Conservation (phyloP, 2,329 filamentous ascomycete species). For the Lasiodiplodia hormozganensis region DNA sequence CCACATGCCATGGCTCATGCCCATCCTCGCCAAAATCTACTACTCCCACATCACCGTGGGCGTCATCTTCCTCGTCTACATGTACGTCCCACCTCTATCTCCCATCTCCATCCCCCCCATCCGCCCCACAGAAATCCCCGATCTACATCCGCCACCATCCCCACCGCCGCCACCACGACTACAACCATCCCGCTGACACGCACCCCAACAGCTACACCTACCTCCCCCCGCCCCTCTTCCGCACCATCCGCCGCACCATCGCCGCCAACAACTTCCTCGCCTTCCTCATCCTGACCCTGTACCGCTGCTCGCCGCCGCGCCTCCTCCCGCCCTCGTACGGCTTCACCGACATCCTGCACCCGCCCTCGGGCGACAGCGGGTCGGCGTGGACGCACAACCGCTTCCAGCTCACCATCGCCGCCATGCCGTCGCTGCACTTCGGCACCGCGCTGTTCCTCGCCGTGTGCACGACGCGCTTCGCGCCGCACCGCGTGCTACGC, state of each 20-base stretch:
- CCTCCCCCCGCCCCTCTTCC: conserved; percentile 49
- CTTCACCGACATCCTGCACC: conserved; percentile 56
- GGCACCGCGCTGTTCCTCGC: conserved; percentile 51
- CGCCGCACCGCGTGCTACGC: conserved; percentile 49
- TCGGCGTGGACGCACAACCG: conserved; percentile 53
- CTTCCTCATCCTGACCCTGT: conserved; percentile 56
- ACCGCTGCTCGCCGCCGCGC: conserved; percentile 58
- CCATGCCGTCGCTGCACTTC: conserved; percentile 59
- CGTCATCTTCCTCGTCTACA: conserved; percentile 56
- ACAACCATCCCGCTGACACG: no score
- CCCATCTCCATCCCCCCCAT: no score
- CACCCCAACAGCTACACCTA: conserved; percentile 40
- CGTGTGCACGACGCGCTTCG: conserved; percentile 46
- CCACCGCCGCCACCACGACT: no score
- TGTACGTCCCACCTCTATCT: no score
- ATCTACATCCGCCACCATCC: no score
- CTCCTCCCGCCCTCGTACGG: conserved; percentile 56
- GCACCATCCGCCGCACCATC: conserved; percentile 54
- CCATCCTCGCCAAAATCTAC: conserved; percentile 52
- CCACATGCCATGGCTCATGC: conserved; percentile 47
- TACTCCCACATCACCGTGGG: conserved; percentile 56
- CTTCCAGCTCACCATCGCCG: conserved; percentile 57
- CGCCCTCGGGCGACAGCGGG: conserved; percentile 28
- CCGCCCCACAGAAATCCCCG: background rate
- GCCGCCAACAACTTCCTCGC: conserved; percentile 58